Base-by-base conservation (phyloP, 306 rosid genomes). In the Begonia loranthoides region DNA sequence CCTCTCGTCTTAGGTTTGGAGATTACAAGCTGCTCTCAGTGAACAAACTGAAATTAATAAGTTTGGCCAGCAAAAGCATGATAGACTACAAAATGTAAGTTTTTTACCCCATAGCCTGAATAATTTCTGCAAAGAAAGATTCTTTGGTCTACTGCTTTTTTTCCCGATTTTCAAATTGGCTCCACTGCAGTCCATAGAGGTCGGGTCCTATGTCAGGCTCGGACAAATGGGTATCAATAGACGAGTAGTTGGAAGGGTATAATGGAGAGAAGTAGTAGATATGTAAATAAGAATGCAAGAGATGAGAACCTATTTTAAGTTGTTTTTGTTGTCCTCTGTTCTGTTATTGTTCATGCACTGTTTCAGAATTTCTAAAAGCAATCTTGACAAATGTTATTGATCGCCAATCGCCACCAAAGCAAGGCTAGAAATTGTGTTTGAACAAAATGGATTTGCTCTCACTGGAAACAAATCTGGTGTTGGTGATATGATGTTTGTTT, bases 231-330 rank as follows among this genome's bases (percentile, higher is more conserved):
- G 87, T 82, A 17, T 86, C 99, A 2, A 90, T 90, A 21, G 99
- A 92, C 58, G 96, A 92, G 62, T 86, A 92, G 78, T 75, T 90
- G 45, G 92, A 92, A 52, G 96, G 99, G 52, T 86, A 86, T 90
- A 65, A 79, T 86, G 68, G 94, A 86, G 69, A 86, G 99, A 46
- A 90, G 86, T 54, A 86, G 89, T 57, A 86, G 99, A 65, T 83
- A 86, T 45, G 99, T 87, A 28, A 92, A 83, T 81, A 92, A 92
- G 99, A 67, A 70, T 86, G 88, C 99, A 86, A 63, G 99, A 92
- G 76, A 92, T 86, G 58, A 78, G 99, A 86, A 75, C 99, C 59
- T 92, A 92, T 73, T 86, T 86, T 71, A 80, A 96, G 76, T 92
- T 92, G 55, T 92, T 92, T 76, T 71, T 86, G 68, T 70, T 92